Base-by-base conservation (phyloP, 345 rosid species). In the Eutrema yunnanense region DNA sequence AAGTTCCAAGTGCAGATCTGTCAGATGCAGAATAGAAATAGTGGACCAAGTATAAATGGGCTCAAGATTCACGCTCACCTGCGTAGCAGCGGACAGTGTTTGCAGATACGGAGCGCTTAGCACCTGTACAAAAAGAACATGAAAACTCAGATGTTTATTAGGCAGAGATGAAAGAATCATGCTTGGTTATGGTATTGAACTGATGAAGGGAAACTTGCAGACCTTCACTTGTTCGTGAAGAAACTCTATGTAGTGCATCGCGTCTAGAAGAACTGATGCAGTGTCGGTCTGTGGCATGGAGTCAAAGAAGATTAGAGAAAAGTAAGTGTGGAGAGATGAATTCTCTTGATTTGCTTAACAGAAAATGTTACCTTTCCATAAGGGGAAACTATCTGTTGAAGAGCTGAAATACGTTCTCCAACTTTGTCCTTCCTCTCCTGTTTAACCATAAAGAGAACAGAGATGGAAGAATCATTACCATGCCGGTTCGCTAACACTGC, bases 151-250 rank as follows among this genome's bases (percentile, higher is more conserved):
- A 41, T 33, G 51, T 36, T n/a, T 52, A 16, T 48, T 16, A n/a
- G 5, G 58, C 16, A 16, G 38, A 50, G 46, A 37, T 33, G 44
- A 74, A 70, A 12, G 40, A 27, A 47, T 33, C 26, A 49, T 48
- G 16, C 38, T 52, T 37, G 42, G 61, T 50, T 44, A 50, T 19
- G 56, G 69, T 50, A 49, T 61, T 9, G 5, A 11, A 62, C 33
- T 43, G 53, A 65, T 56, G 67, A 29, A 42, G 51, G 78, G 74
- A 71, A 74, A 67, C 19, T 48, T 51, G 51, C 88, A 38, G 60
- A 95, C 99, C 96, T 92, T 87, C 49, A 95, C 96, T 90, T 95
- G 99, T 62, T 95, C 97, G 2, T 95, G 99, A 59, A 92, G 96
- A 81, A 95, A 95, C 72, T 68, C 86, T 49, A 95, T 95, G 86